Percentiles rank a stretch among this genome's conserved stretches.
These are phyloP conservation scores for Eucalyptus erythrocorys DNA, from an alignment of 345 rosid species.

Conservation along the genomic window DNA sequence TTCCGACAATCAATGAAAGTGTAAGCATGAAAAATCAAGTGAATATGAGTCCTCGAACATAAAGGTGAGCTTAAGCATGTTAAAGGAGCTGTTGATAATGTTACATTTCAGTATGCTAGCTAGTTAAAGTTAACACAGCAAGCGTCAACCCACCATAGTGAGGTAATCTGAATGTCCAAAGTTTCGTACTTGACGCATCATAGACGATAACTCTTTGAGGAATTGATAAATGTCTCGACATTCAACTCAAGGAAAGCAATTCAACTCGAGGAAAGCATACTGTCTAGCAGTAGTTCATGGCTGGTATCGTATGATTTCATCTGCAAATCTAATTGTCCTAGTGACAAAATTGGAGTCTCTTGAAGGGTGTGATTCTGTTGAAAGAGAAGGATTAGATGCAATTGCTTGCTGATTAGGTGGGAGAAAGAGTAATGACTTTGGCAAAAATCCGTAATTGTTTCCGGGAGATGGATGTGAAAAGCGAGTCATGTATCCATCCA, in stretches of 20 bases:
- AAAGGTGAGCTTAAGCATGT: neutral
- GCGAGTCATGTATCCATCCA: neutral
- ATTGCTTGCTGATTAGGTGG: neutral
- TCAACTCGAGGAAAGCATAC: neutral
- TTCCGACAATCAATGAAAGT: neutral
- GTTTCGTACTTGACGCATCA: neutral
- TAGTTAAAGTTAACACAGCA: neutral
- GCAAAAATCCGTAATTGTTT: neutral
- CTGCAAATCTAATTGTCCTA: neutral
- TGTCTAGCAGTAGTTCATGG: neutral
- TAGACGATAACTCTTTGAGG: neutral
- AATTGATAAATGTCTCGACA: neutral
- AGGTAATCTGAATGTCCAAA: neutral
- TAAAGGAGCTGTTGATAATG: neutral
- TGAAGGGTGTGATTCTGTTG: neutral
- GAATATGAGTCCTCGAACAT: neutral
- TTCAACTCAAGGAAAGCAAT: neutral
- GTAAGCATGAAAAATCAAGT: neutral
- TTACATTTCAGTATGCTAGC: neutral
- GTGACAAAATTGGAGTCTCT: neutral
- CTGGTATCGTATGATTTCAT: neutral
- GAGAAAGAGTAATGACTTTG: neutral
- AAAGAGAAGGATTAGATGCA: neutral
- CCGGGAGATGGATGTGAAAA: neutral
- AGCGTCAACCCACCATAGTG: neutral